A percentile compares a stretch with the other conserved stretches of the same genome.
Conservation (phyloP, 495 filamentous ascomycete species). For the Gamarada debralockiae region DNA sequence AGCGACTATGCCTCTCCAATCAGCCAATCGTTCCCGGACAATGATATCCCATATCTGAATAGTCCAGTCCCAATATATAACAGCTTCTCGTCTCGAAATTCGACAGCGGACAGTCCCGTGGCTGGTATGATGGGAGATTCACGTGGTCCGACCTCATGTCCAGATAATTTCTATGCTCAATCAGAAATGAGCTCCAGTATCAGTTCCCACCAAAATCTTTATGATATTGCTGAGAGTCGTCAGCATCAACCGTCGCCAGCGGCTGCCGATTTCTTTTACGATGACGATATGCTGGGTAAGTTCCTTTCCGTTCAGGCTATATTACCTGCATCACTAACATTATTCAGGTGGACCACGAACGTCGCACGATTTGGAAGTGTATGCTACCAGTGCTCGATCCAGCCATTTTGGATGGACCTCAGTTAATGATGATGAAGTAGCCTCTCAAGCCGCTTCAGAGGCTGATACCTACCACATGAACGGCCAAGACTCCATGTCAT, state of each 20-base stretch:
- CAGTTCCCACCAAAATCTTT: constrained; percentile 28
- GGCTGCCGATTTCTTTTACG: constrained; percentile 35
- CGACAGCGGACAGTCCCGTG: constrained; percentile 46
- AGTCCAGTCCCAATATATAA: constrained; percentile 51
- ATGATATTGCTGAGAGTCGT: constrained; percentile 26
- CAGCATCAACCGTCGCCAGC: constrained; percentile 29
- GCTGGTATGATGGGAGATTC: constrained; percentile 43
- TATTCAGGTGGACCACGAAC: constrained; percentile 3
- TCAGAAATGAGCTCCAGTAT: constrained; percentile 31
- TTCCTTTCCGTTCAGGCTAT: constrained; percentile 7
- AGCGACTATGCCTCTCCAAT: constrained; percentile 52
- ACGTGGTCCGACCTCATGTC: constrained; percentile 46
- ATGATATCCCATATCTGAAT: constrained; percentile 45
- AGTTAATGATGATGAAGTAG: constrained; percentile 21
- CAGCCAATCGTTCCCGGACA: constrained; percentile 43
- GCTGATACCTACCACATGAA: constrained; percentile 26
- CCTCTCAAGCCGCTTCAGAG: constrained; percentile 18
- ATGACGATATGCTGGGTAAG: constrained; percentile 41
- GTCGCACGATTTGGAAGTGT: constrained; percentile 19
- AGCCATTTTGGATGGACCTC: constrained; percentile 25
- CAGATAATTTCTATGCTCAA: constrained; percentile 28
- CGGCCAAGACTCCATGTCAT: constrained; percentile 15
- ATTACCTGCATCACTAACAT: neutral
- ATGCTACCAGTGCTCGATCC: constrained; percentile 24
- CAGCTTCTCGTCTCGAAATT: constrained; percentile 41